Percentiles rank a stretch among this genome's conserved stretches.
Conservation (phyloP, 2,329 filamentous ascomycete genomes). For the Sporothrix humicola region DNA sequence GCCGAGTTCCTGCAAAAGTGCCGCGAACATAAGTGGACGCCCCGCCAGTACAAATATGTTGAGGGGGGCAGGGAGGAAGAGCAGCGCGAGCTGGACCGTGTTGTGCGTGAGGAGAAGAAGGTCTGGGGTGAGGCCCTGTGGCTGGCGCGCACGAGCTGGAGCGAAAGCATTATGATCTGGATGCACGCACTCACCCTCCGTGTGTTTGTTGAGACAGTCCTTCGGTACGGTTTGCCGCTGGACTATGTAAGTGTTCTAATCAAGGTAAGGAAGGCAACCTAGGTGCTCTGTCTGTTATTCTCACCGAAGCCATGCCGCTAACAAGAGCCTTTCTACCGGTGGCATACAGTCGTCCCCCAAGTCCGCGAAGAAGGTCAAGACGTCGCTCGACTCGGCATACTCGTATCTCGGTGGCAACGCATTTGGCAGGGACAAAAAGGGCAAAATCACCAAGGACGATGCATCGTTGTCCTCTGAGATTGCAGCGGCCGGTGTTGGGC, state of each 20-base stretch:
- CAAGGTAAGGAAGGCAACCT: slow-evolving; percentile 65
- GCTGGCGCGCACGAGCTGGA: slow-evolving; percentile 89
- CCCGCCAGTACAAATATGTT: slow-evolving; percentile 90
- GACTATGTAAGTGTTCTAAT: slow-evolving; percentile 86
- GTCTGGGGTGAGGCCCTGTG: slow-evolving; percentile 90
- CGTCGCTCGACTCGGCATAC: slow-evolving; percentile 81
- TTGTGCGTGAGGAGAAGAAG: slow-evolving; percentile 85
- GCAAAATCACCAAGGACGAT: slow-evolving; percentile 89
- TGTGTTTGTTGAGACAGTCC: slow-evolving; percentile 97
- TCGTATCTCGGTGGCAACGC: slow-evolving; percentile 95
- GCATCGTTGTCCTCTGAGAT: slow-evolving; percentile 79
- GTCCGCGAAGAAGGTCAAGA: slow-evolving; percentile 76
- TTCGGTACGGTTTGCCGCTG: slow-evolving; percentile 89
- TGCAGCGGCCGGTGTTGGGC: slow-evolving; percentile 72
- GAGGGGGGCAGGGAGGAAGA: slow-evolving; percentile 91
- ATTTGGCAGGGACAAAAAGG: slow-evolving; percentile 91
- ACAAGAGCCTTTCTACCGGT: background rate
- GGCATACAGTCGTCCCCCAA: slow-evolving; percentile 76
- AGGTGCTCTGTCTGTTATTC: too few species aligned
- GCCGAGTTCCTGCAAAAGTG: slow-evolving; percentile 90
- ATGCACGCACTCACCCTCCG: slow-evolving; percentile 87
- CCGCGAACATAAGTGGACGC: slow-evolving; percentile 91
- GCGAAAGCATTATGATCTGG: slow-evolving; percentile 95
- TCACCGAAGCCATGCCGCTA: background rate
- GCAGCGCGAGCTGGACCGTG: slow-evolving; percentile 80